Evolutionary conservation across 495 filamentous ascomycete species (phyloP).

Genomic region (Aspergillus nanangensis): DNA sequence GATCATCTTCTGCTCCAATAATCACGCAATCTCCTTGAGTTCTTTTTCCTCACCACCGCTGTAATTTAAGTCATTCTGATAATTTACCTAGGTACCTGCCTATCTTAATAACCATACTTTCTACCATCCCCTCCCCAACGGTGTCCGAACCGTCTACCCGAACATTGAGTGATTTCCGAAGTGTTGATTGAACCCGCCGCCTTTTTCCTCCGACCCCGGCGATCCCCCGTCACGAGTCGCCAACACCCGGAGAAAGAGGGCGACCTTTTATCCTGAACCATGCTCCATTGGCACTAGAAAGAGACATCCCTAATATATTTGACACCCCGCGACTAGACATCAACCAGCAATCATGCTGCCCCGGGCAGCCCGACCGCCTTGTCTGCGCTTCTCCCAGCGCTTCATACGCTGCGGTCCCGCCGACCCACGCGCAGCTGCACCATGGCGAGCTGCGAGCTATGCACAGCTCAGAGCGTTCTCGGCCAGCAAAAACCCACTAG

Average conservation of each 20-base stretch:
- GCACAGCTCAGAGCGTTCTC: slow-evolving; percentile 30
- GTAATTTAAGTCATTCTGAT: too few relatives aligned
- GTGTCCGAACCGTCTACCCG: too few relatives aligned
- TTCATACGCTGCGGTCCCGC: slow-evolving; percentile 26
- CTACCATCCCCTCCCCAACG: too few relatives aligned
- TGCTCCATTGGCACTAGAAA: slow-evolving; percentile 22
- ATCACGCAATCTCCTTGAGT: neutral
- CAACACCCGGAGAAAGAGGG: slow-evolving; percentile 1
- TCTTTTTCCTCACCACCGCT: neutral
- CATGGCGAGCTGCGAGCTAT: slow-evolving; percentile 18
- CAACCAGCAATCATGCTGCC: slow-evolving; percentile 35
- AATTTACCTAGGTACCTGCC: too few relatives aligned
- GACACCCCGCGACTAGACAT: neutral
- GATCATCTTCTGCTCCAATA: neutral
- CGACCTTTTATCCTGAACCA: slow-evolving; percentile 12
- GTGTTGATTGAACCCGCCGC: slow-evolving; percentile 4
- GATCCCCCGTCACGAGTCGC: slow-evolving; percentile 17
- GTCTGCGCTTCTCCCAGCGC: slow-evolving; percentile 32
- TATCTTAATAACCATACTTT: too few relatives aligned
- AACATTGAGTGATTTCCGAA: too few relatives aligned
- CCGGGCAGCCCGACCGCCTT: slow-evolving; percentile 38
- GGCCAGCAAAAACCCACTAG: slow-evolving; percentile 10
- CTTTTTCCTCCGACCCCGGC: slow-evolving; percentile 40
- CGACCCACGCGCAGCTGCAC: slow-evolving; percentile 20
- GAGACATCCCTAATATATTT: neutral